Conservation (phyloP, 768 basidiomycete species). For the Boletus rubroflammeus region DNA sequence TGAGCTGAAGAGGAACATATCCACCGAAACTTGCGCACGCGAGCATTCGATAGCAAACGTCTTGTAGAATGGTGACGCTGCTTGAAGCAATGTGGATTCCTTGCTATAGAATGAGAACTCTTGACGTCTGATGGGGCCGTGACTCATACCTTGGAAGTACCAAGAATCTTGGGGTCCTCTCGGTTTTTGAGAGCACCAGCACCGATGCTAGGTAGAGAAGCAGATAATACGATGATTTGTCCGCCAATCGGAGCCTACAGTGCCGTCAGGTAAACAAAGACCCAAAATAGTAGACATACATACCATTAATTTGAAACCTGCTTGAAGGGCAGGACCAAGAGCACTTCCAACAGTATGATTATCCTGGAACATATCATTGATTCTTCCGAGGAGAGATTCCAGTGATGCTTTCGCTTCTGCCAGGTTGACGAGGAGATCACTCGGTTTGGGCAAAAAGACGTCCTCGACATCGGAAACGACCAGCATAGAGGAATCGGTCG, state of each 20-base stretch:
- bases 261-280: background rate
- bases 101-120: conserved; percentile 27
- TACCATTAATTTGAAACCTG: conserved; percentile 94
- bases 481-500: conserved; percentile 85
- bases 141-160: conserved; percentile 75
- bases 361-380: conserved; percentile 99
- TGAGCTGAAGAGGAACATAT: conserved; percentile 98
- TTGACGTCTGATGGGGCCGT: background rate
- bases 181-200: conserved; percentile 91
- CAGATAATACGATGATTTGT: conserved; percentile 85
- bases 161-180: conserved; percentile 94
- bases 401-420: conserved; percentile 76
- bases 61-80: conserved; percentile 96
- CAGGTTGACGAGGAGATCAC: conserved; percentile 93
- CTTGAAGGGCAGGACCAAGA: conserved; percentile 90
- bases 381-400: conserved; percentile 74
- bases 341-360: conserved; percentile 91
- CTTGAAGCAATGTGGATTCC: conserved; percentile 90
- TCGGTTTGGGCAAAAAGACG: conserved; percentile 95
- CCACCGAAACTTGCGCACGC: conserved; percentile 92
- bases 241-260: conserved; percentile 85
- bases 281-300: conserved; percentile 6
- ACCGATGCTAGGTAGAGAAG: conserved; percentile 83
- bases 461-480: conserved; percentile 97
- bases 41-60: conserved; percentile 99